Conservation (phyloP, 208 protist species). For the Trypanosomatidae sp. region DNA sequence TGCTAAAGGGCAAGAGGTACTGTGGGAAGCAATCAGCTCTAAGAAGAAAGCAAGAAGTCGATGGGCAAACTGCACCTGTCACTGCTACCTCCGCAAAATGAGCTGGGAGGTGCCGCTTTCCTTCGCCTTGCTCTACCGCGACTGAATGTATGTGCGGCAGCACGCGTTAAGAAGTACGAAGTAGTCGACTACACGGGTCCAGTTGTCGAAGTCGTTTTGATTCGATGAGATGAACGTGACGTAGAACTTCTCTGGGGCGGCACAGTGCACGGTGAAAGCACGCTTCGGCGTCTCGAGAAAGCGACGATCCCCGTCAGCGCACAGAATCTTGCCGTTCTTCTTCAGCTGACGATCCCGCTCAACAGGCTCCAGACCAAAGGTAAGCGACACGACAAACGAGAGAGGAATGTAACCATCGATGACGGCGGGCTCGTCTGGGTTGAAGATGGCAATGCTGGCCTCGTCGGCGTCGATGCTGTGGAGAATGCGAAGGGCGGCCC, state of each 20-base stretch:
- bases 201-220: slow-evolving; percentile 38
- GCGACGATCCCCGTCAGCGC: slow-evolving; percentile 13
- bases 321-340: slow-evolving; percentile 26
- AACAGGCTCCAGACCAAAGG: slow-evolving; percentile 32
- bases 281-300: slow-evolving; percentile 27
- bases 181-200: slow-evolving; percentile 42
- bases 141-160: slow-evolving; percentile 22
- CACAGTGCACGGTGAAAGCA: slow-evolving; percentile 53
- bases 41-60: too few species aligned
- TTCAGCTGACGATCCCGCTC: slow-evolving; percentile 29
- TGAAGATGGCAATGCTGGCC: slow-evolving; percentile 56
- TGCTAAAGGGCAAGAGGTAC: too few species aligned
- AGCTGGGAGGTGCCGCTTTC: too few species aligned
- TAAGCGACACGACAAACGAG: slow-evolving; percentile 37
- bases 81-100: too few species aligned
- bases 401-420: slow-evolving; percentile 63
- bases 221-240: slow-evolving; percentile 47
- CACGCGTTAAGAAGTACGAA: slow-evolving; percentile 37
- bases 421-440: slow-evolving; percentile 11
- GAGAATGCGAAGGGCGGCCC: slow-evolving; percentile 37
- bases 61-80: too few species aligned
- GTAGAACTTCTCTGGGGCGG: slow-evolving; percentile 47
- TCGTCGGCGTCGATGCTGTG: slow-evolving; percentile 40
- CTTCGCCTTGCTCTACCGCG: neutral
- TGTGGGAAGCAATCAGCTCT: too few species aligned